Evolutionary conservation across 768 basidiomycete species (phyloP).

Genomic region (Pleurotus ostreatus): DNA sequence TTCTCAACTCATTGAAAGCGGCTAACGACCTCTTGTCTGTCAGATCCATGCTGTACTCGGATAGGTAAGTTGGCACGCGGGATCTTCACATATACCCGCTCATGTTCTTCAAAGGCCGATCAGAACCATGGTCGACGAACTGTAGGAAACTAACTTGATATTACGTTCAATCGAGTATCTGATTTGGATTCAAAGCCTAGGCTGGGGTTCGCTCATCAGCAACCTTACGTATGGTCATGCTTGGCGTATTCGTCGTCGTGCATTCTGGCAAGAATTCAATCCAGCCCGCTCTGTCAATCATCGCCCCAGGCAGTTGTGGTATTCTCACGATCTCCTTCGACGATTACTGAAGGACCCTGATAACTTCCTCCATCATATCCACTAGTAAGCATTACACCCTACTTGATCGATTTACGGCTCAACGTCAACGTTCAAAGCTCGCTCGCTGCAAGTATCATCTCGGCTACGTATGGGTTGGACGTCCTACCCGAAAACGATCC

Average conservation of each 20-base stretch:
- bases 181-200: not conserved
- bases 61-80: slow-evolving; percentile 19
- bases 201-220: slow-evolving; percentile 19
- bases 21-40: slow-evolving; percentile 39
- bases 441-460: slow-evolving; percentile 22
- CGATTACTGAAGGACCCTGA: slow-evolving; percentile 22
- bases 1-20: slow-evolving; percentile 30
- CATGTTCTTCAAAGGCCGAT: not conserved
- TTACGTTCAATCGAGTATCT: not conserved
- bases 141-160: not conserved
- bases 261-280: slow-evolving; percentile 30
- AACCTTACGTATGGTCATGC: slow-evolving; percentile 28
- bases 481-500: slow-evolving; percentile 23
- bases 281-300: slow-evolving; percentile 23
- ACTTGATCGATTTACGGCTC: no score
- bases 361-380: slow-evolving; percentile 19
- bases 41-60: slow-evolving; percentile 35
- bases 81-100: not conserved
- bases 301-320: slow-evolving; percentile 24
- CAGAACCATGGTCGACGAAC: not conserved
- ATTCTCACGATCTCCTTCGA: slow-evolving; percentile 24
- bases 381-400: not conserved
- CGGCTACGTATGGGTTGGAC: slow-evolving; percentile 29
- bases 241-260: slow-evolving; percentile 33
- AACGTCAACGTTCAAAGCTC: slow-evolving; percentile 8